Evolutionary conservation across 2,329 filamentous ascomycete species (phyloP), one percentile per base, ranked within the genome.

Genomic region (Microcyclospora pomicola): DNA sequence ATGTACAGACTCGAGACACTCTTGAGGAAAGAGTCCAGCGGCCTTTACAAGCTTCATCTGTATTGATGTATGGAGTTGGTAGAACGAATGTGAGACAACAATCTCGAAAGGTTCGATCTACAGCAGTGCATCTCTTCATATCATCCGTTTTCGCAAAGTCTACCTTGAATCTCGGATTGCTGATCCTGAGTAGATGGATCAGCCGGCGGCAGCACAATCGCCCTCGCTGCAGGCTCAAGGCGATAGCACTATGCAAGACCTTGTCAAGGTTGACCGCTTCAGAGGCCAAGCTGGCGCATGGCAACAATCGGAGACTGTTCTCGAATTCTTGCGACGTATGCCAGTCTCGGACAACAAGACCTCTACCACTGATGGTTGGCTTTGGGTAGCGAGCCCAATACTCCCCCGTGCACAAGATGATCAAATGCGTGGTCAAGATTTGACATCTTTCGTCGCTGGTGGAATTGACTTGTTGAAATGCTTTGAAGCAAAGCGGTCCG

Each of bases 331-430:
- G 2, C 42, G 61, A 7, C 75, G 83, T 7, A 64, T 87, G 0
- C 79, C 80, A 0, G 82, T 84, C 0, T 68, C 70, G 3, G 78
- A 70, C 1, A 82, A 77, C 1, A 58, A 64, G 2, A 55, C 60
- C 3, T 59, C 56, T 1, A 50, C 50, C 0, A 48, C 61, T 0
- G 65, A 69, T 2, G 70, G 71, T 0, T 91, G 82, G 80, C 83
- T 93, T 34, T 85, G 72, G 63, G 72, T 82, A 31, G 71, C 69
- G 37, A 84, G 84, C 54, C 80, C 79, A 70, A 71, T 33, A 16
- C 27, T 38, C 9, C 39, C 39, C 13, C 34, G 29, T 15, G 47
- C 51, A 15, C 36, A 64, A 63, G 42, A 52, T 40, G 6, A 48
- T 52, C 19, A 63, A 39, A 60, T 65, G 42, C 61, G 65, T 42